Base-by-base conservation (phyloP, 805 yeast species). In the Debaryomyces castellii region DNA sequence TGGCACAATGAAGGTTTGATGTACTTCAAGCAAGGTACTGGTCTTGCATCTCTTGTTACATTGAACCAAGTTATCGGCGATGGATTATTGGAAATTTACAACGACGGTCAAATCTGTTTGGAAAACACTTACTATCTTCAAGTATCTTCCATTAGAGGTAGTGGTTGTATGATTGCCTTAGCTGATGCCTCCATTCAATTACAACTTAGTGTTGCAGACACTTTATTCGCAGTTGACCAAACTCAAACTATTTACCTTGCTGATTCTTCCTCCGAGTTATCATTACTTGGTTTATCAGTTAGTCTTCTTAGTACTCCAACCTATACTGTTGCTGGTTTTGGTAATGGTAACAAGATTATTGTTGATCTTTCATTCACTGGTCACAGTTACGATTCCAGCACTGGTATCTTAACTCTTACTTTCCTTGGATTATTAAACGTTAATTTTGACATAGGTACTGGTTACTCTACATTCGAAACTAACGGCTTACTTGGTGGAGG, bases 31-130 rank as follows among this genome's bases (percentile, higher is more conserved):
- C 64, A 62, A 46, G 46, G 47, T 9, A 35, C 40, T n/a, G 58
- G 63, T 47, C 49, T 54, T 28, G 36, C 51, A 11, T 62, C 60
- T 39, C 21, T 50, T 40, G 62, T 53, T 45, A 48, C 41, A 33
- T 58, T 51, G 47, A 28, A 28, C 16, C 33, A 28, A 28, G 33
- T 28, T 28, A 14, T 14, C n/a, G 64, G 63, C 30, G 37, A 46
- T 21, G 18, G 48, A 21, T 22, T 45, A 14, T 48, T 51, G 5
- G 52, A 49, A 12, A 51, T 49, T 21, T 41, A 45, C 3, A 62
- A 62, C 40, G 24, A 50, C 33, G 67, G 67, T 42, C 51, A 51
- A 21, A 58, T 62, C 40, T 64, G 69, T 52, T 55, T 65, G 36
- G 27, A 47, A 41, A 62, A 58, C 35, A 48, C 53, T 24, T 40